Evolutionary conservation across 345 rosid genomes (phyloP).

Genomic region (Syzygium aqueum): DNA sequence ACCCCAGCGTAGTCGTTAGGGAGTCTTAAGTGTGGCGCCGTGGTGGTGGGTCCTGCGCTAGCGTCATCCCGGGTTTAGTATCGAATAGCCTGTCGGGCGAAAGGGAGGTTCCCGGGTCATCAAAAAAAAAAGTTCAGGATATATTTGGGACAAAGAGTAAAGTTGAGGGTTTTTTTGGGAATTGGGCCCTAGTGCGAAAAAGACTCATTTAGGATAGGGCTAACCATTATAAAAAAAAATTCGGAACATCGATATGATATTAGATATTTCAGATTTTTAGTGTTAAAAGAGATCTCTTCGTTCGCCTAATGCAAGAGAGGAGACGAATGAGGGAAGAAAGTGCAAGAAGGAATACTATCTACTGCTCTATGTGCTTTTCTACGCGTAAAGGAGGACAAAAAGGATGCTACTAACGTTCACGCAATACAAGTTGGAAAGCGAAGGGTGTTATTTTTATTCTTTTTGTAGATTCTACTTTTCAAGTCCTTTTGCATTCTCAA

Average conservation of each 20-base stretch:
- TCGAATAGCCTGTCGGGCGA: no score
- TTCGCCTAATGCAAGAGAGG: neutral
- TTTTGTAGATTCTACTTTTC: neutral
- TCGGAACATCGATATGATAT: neutral
- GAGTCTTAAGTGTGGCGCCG: no score
- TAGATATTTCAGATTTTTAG: neutral
- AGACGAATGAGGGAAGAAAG: neutral
- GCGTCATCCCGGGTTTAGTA: no score
- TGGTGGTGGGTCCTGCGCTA: no score
- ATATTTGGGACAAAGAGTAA: no score
- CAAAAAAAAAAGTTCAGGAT: no score
- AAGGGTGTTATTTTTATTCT: neutral
- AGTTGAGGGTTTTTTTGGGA: no score
- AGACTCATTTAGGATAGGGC: neutral
- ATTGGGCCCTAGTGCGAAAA: neutral
- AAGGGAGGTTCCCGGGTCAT: no score
- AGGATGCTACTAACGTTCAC: neutral
- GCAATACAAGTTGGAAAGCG: neutral
- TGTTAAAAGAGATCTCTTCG: neutral
- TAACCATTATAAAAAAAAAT: neutral
- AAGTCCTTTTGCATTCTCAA: neutral
- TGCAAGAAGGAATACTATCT: neutral
- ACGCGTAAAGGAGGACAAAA: neutral
- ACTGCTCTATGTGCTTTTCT: neutral
- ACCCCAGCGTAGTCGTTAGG: no score